A percentile compares a stretch with the other conserved stretches of the same genome.
These are phyloP conservation scores for Dothideomycetes sp. DNA, from an alignment of 2,329 filamentous ascomycete genomes.

Conservation along the genomic window DNA sequence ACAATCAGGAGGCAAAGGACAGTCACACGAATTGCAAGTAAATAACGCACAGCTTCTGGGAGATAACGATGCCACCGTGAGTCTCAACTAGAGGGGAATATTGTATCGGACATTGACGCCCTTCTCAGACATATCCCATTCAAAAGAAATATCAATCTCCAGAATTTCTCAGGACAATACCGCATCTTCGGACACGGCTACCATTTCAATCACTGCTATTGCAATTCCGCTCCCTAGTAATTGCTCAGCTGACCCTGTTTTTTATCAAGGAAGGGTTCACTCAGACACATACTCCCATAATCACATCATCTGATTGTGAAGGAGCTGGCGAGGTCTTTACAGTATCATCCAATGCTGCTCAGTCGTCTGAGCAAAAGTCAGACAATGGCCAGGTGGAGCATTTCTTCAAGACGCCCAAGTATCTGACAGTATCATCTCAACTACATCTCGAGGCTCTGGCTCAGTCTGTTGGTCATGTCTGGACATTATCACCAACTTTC, in stretches of 20 bases:
- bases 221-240: slow-evolving; percentile 70
- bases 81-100: no score
- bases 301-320: slow-evolving; percentile 95
- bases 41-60: slow-evolving; percentile 60
- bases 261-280: slow-evolving; percentile 62
- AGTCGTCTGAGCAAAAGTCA: slow-evolving; percentile 17
- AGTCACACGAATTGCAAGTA: slow-evolving; percentile 73
- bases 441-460: slow-evolving; percentile 87
- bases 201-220: slow-evolving; percentile 72
- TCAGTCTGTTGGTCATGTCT: slow-evolving; percentile 80
- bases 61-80: slow-evolving; percentile 65
- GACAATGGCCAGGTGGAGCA: slow-evolving; percentile 28
- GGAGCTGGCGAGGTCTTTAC: slow-evolving; percentile 90
- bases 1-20: slow-evolving; percentile 52
- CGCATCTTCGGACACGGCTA: slow-evolving; percentile 74
- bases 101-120: no score
- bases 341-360: slow-evolving; percentile 31
- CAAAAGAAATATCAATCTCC: slow-evolving; percentile 93
- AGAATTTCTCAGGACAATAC: slow-evolving; percentile 78
- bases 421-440: slow-evolving; percentile 89
- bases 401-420: slow-evolving; percentile 84
- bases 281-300: slow-evolving; percentile 83
- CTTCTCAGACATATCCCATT: slow-evolving; percentile 66
- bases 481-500: slow-evolving; percentile 89
- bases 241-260: slow-evolving; percentile 61